Conservation (phyloP, 208 protist genomes). For the Trichomonas gallinae region DNA sequence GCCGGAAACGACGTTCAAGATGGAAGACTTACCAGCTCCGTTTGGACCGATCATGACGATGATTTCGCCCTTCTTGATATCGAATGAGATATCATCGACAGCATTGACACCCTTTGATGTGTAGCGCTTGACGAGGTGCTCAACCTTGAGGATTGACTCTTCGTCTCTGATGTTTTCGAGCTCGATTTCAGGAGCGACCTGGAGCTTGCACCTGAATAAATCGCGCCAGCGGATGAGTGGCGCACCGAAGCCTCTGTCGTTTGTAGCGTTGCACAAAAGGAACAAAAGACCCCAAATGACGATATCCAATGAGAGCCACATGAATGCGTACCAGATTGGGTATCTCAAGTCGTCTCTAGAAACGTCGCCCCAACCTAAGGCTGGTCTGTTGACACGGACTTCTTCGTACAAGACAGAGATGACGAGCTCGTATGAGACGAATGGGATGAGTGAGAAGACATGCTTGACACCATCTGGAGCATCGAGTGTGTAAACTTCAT, state of each 20-base stretch:
- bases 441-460: neutral
- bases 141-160: neutral
- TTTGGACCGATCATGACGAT: neutral
- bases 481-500: neutral
- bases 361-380: neutral
- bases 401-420: neutral
- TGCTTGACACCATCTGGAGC: neutral
- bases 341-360: neutral
- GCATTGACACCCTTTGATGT: neutral
- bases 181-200: neutral
- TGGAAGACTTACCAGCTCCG: neutral
- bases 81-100: neutral
- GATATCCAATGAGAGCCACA: neutral
- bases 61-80: slow-evolving; percentile 3
- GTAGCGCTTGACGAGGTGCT: neutral
- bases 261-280: neutral
- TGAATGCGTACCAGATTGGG: neutral
- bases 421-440: neutral
- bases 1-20: neutral
- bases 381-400: neutral
- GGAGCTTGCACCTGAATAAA: neutral
- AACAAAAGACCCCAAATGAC: neutral
- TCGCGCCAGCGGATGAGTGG: neutral
- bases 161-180: neutral
- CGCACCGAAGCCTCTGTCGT: neutral